These are phyloP conservation scores for Chloromonas sp. DNA, from an alignment of 163 green algal species.

Conservation along the genomic window DNA sequence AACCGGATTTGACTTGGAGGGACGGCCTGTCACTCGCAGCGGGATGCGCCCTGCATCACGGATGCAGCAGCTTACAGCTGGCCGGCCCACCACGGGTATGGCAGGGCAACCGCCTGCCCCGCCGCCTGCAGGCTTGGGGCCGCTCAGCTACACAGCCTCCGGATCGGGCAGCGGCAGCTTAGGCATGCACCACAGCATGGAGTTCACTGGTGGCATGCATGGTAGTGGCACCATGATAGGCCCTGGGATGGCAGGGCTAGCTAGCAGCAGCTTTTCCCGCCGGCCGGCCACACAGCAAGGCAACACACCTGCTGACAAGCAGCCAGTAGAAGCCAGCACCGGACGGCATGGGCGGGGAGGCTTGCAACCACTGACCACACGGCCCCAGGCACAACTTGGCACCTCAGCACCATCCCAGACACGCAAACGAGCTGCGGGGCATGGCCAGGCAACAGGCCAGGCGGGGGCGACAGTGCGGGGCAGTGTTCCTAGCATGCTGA, in stretches of 20 bases:
- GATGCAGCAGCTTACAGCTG: not conserved
- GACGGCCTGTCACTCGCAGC: conserved; percentile 16
- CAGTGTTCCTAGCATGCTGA: not conserved
- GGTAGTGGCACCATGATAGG: too few species aligned
- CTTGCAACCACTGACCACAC: too few species aligned
- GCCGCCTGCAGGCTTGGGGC: not conserved
- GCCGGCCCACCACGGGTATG: not conserved
- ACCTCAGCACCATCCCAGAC: too few species aligned
- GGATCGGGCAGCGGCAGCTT: too few species aligned
- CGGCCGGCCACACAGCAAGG: conserved; percentile 1
- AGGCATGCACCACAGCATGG: too few species aligned
- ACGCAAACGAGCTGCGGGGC: too few species aligned
- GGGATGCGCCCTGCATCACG: conserved; percentile 1
- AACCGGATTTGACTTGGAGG: conserved; percentile 21
- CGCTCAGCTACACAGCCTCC: too few species aligned
- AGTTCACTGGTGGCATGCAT: too few species aligned
- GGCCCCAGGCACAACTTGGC: too few species aligned
- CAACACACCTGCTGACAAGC: not conserved
- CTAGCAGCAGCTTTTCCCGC: not conserved
- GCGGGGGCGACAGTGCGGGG: not conserved
- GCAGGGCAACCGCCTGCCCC: not conserved
- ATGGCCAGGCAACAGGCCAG: too few species aligned
- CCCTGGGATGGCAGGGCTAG: not conserved
- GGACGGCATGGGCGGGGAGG: too few species aligned
- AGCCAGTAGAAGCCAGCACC: not conserved